Percentiles rank a stretch among this genome's conserved stretches.
These are phyloP conservation scores for Fraxinus angustifolia DNA, from an alignment of 305 asterid species.

Conservation along the genomic window DNA sequence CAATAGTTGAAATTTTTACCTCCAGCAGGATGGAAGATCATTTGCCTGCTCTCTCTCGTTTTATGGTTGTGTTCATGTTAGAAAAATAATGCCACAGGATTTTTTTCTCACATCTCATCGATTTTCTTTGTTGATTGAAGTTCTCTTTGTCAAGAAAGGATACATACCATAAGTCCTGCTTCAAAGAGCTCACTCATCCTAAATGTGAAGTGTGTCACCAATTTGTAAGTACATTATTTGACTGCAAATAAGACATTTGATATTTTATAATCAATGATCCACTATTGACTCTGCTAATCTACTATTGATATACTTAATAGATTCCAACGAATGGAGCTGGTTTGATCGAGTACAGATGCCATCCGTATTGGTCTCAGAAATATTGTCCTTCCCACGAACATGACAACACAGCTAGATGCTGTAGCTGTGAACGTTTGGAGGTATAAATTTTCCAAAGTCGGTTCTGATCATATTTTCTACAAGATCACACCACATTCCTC, in stretches of 20 bases:
- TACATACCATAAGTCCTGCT: conserved; percentile 85
- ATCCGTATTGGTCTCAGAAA: conserved; percentile 91
- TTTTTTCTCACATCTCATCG: conserved; percentile 36
- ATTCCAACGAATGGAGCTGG: conserved; percentile 70
- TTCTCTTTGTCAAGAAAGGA: conserved; percentile 87
- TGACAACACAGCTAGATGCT: conserved; percentile 75
- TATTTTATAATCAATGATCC: neutral
- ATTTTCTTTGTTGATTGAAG: conserved; percentile 64
- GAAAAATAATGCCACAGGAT: neutral
- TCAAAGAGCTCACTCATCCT: conserved; percentile 95
- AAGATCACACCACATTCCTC: neutral
- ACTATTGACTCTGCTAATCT: conserved; percentile 2
- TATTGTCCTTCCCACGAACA: conserved; percentile 94
- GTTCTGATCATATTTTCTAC: conserved; percentile 2
- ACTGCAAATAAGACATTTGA: neutral
- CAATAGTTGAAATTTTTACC: neutral
- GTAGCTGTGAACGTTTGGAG: conserved; percentile 97
- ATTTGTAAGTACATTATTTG: conserved; percentile 50
- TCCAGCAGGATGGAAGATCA: neutral
- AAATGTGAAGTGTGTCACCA: conserved; percentile 96
- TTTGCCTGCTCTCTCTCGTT: neutral
- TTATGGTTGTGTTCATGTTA: neutral
- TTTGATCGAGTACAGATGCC: conserved; percentile 81
- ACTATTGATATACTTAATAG: conserved; percentile 35
- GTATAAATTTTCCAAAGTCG: conserved; percentile 27